Conservation (phyloP, 169 alveolate species). For the Plasmodium yoelii region DNA sequence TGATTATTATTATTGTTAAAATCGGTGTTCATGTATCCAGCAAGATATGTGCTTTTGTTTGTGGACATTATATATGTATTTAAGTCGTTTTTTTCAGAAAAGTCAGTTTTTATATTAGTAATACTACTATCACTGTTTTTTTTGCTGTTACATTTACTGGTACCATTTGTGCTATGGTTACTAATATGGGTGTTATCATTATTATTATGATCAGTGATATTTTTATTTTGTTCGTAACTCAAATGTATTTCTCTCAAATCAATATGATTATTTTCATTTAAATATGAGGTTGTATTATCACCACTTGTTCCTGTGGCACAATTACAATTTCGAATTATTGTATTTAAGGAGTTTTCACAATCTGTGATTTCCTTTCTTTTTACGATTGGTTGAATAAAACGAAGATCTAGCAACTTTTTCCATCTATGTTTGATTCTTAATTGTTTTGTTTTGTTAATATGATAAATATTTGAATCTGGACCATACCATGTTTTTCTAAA, state of each 20-base stretch:
- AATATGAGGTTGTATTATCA: not conserved
- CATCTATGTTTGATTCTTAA: slow-evolving; percentile 78
- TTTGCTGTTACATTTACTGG: not conserved
- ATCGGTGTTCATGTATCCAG: not conserved
- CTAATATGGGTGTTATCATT: not conserved
- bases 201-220: not conserved
- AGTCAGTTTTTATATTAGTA: slow-evolving; percentile 13
- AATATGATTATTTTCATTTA: not conserved
- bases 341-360: not conserved
- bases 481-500: slow-evolving; percentile 84
- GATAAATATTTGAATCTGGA: slow-evolving; percentile 37
- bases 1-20: slow-evolving; percentile 1
- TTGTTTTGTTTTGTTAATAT: slow-evolving; percentile 72
- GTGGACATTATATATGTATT: slow-evolving; percentile 2
- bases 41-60: not conserved
- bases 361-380: slow-evolving; percentile 22
- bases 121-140: not conserved
- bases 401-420: slow-evolving; percentile 75
- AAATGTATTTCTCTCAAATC: no score
- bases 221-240: not conserved
- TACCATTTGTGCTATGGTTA: not conserved
- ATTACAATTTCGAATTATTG: not conserved
- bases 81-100: not conserved
- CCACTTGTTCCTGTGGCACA: not conserved
- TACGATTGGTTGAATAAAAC: slow-evolving; percentile 56